Evolutionary conservation across 371 early-diverging fungal species (phyloP).

Genomic region (Mortierella polycephala): DNA sequence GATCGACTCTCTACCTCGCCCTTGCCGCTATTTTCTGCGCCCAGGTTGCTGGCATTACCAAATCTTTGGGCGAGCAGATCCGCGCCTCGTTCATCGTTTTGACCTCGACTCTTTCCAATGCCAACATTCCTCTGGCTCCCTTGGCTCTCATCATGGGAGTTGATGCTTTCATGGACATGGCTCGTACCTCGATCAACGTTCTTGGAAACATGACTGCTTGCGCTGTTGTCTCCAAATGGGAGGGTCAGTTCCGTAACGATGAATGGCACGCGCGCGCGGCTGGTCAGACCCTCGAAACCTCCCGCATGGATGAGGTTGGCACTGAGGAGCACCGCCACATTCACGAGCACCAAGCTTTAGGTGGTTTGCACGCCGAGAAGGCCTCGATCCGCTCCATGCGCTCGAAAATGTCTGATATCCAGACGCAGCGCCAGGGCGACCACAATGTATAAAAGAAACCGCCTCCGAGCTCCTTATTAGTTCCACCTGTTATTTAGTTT

Average conservation of each 20-base stretch:
- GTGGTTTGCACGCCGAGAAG: constrained; percentile 41
- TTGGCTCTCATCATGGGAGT: constrained; percentile 75
- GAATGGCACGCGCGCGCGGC: constrained; percentile 52
- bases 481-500: not conserved
- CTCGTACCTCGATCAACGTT: constrained; percentile 78
- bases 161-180: constrained; percentile 87
- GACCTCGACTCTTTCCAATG: constrained; percentile 62
- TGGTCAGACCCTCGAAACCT: constrained; percentile 16
- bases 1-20: constrained; percentile 81
- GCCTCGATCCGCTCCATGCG: constrained; percentile 32
- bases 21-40: constrained; percentile 74
- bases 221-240: constrained; percentile 78
- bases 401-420: constrained; percentile 28
- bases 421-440: constrained; percentile 17
- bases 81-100: constrained; percentile 79
- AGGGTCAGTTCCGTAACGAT: constrained; percentile 74
- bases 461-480: too few species aligned
- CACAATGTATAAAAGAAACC: constrained; percentile 24
- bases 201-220: constrained; percentile 82
- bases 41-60: constrained; percentile 70
- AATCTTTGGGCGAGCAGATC: constrained; percentile 72
- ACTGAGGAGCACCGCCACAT: constrained; percentile 15
- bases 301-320: constrained; percentile 39
- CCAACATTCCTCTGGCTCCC: constrained; percentile 68
- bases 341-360: constrained; percentile 17